A percentile compares a stretch with the other conserved stretches of the same genome.
Conservation (phyloP, 176 grass and related monocot species). For the Avena sativa region DNA sequence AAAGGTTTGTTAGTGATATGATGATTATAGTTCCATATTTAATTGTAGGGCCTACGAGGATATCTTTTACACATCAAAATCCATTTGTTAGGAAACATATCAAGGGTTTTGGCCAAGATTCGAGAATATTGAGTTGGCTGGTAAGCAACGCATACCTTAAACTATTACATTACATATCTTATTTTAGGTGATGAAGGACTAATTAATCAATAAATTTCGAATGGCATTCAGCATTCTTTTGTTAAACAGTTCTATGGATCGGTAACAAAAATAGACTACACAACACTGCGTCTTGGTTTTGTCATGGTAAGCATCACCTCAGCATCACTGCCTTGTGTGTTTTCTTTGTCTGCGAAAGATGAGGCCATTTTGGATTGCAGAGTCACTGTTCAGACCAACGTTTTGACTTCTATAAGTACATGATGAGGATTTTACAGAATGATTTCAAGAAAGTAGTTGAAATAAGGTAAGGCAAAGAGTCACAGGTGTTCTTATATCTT, state of each 20-base stretch:
- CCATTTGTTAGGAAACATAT: conserved; percentile 77
- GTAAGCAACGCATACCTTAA: conserved; percentile 56
- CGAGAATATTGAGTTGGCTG: conserved; percentile 80
- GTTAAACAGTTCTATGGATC: conserved; percentile 77
- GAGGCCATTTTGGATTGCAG: conserved; percentile 38
- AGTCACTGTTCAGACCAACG: conserved; percentile 1
- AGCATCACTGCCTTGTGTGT: background rate
- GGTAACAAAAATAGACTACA: conserved; percentile 68
- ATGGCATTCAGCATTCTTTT: conserved; percentile 73
- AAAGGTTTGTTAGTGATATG: background rate
- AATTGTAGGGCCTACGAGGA: conserved; percentile 46
- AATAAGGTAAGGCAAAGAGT: conserved; percentile 72
- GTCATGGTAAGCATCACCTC: conserved; percentile 65
- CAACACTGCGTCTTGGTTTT: conserved; percentile 76
- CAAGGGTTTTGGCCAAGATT: conserved; percentile 75
- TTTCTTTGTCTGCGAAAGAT: conserved; percentile 27
- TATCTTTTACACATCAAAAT: conserved; percentile 36
- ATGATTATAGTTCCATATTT: background rate
- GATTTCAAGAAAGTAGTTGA: conserved; percentile 94
- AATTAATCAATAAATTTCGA: background rate
- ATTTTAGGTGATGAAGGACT: background rate
- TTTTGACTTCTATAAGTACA: conserved; percentile 88
- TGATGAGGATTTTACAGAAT: conserved; percentile 78
- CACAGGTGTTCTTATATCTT: background rate
- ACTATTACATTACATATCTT: conserved; percentile 17